Percentiles rank a stretch among this genome's conserved stretches.
phyloP scores from a whole-genome alignment of 257 asterid genomes.

The Salvia splendens region DNA sequence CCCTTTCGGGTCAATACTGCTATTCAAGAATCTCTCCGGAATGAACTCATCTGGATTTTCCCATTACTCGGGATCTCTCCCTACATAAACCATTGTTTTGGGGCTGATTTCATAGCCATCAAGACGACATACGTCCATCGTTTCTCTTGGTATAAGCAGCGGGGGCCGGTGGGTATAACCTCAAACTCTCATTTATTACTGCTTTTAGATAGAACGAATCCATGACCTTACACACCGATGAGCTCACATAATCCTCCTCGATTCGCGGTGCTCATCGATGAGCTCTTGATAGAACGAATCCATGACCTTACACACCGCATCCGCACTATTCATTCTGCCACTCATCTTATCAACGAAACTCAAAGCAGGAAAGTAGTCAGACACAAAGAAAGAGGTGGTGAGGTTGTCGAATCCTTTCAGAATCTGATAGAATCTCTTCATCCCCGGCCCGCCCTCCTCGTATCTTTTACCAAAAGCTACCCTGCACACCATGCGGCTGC shows the following conservation, averaged over 20 bases:
- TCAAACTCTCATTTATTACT: no score
- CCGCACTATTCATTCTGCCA: background rate
- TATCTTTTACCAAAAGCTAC: conserved; percentile 4
- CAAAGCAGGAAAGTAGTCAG: conserved; percentile 27
- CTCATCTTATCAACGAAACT: conserved; percentile 31
- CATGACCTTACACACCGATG: no score
- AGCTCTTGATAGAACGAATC: conserved; percentile 29
- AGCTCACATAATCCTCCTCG: no score
- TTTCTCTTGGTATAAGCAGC: conserved; percentile 25
- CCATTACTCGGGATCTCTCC: conserved; percentile 25
- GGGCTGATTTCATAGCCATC: background rate
- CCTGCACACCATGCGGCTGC: conserved; percentile 5
- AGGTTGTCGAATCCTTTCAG: no score
- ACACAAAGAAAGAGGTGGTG: conserved; percentile 6
- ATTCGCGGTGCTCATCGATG: conserved; percentile 25
- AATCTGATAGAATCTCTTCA: background rate
- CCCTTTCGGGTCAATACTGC: conserved; percentile 15
- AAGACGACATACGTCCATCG: background rate
- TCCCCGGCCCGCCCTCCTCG: background rate
- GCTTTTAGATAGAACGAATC: no score
- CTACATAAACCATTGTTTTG: conserved; percentile 2
- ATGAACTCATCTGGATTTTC: conserved; percentile 16
- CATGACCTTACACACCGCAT: background rate
- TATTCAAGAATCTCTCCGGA: conserved; percentile 33
- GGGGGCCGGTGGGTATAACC: no score